Conservation (phyloP, 139 green algal genomes). For the Coelastrella sp. region DNA sequence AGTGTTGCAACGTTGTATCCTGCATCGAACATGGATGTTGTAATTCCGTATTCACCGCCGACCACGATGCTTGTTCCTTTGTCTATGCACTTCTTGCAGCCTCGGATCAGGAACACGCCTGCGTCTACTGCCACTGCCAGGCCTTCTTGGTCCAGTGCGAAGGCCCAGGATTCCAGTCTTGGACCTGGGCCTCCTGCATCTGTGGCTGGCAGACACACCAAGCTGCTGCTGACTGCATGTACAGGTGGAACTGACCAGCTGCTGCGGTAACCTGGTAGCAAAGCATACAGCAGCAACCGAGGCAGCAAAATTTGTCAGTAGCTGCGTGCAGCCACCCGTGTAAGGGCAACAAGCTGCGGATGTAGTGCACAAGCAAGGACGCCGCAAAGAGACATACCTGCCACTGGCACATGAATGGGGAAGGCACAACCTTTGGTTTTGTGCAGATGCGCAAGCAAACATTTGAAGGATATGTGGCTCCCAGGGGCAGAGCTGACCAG, state of each 20-base stretch:
- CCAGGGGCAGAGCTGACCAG: too few relatives aligned
- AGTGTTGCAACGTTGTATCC: conserved; percentile 82
- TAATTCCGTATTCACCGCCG: conserved; percentile 82
- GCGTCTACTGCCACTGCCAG: conserved; percentile 46
- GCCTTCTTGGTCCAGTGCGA: conserved; percentile 55
- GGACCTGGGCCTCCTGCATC: conserved; percentile 67
- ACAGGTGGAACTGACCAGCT: conserved; percentile 21
- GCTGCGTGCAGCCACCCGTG: neutral
- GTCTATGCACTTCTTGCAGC: conserved; percentile 78
- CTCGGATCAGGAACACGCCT: conserved; percentile 67
- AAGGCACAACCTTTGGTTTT: too few relatives aligned
- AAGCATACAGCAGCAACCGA: too few relatives aligned
- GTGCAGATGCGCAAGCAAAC: too few relatives aligned
- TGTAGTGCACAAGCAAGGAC: too few relatives aligned
- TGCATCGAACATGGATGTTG: conserved; percentile 57
- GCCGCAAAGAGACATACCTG: too few relatives aligned
- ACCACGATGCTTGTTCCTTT: conserved; percentile 55
- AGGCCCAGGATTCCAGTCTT: conserved; percentile 66
- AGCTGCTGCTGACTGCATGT: conserved; percentile 68
- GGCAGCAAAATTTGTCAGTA: neutral
- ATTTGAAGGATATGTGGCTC: too few relatives aligned
- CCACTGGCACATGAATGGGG: too few relatives aligned
- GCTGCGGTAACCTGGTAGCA: neutral
- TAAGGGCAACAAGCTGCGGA: too few relatives aligned
- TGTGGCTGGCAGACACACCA: conserved; percentile 76